A percentile compares a stretch with the other conserved stretches of the same genome.
These are phyloP conservation scores for Fusarium sp. DNA, from an alignment of 2,329 filamentous ascomycete species.

Conservation along the genomic window DNA sequence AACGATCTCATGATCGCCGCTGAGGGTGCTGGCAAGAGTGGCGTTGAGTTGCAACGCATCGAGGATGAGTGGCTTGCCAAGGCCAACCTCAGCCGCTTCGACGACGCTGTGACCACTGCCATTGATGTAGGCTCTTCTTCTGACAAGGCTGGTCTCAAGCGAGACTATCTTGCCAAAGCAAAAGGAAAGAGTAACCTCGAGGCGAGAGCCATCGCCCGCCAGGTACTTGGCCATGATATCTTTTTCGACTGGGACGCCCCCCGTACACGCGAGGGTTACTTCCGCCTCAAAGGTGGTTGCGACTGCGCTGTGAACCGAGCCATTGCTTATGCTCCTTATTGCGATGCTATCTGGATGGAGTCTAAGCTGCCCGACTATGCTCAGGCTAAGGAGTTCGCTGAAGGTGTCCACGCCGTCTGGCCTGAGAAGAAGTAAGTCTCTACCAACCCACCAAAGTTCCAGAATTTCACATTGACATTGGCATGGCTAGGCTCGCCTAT, in stretches of 20 bases:
- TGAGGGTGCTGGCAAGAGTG: conserved; percentile 82
- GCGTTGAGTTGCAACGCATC: conserved; percentile 84
- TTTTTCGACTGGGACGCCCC: conserved; percentile 97
- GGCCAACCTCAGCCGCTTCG: conserved; percentile 86
- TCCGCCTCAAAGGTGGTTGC: conserved; percentile 90
- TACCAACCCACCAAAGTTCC: background rate
- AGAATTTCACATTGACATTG: conserved; percentile 29
- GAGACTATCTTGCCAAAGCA: conserved; percentile 71
- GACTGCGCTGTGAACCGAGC: conserved; percentile 92
- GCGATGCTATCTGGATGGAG: conserved; percentile 99
- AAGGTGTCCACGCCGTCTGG: conserved; percentile 92
- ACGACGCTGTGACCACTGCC: conserved; percentile 85
- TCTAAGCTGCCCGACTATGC: conserved; percentile 91
- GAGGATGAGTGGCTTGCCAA: conserved; percentile 88
- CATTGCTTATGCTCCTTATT: conserved; percentile 90
- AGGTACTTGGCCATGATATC: conserved; percentile 80
- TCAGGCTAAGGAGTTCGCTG: conserved; percentile 92
- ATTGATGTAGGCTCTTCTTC: conserved; percentile 75
- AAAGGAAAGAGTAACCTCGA: conserved; percentile 89
- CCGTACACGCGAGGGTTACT: conserved; percentile 93
- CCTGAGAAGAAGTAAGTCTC: conserved; percentile 89
- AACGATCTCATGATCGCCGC: conserved; percentile 91
- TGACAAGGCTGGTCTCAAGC: conserved; percentile 74
- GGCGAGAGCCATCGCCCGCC: conserved; percentile 80
- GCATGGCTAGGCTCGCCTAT: conserved; percentile 78